Conservation (phyloP, 2,329 filamentous ascomycete genomes). For the Claviceps quebecensis region DNA sequence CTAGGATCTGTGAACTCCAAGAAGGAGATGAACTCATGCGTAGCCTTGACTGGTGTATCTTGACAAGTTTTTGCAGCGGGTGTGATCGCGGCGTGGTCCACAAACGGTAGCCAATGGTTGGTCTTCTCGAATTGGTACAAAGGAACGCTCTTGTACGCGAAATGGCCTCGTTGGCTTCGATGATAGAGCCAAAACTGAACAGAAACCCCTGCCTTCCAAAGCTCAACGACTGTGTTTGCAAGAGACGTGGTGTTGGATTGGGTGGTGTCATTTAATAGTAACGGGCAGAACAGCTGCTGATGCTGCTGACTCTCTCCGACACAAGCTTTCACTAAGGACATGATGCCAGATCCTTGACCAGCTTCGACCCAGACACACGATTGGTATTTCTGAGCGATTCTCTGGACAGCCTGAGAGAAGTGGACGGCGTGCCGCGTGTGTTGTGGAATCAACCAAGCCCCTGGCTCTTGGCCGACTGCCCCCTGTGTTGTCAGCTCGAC, state of each 20-base stretch:
- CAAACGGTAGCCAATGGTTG: slow-evolving; percentile 24
- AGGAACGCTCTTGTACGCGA: slow-evolving; percentile 18
- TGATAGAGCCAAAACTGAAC: slow-evolving; percentile 25
- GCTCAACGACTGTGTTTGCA: slow-evolving; percentile 11
- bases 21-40: neutral
- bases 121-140: slow-evolving; percentile 29
- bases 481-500: slow-evolving; percentile 5
- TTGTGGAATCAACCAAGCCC: slow-evolving; percentile 12
- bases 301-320: neutral
- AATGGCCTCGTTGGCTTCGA: slow-evolving; percentile 11
- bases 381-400: slow-evolving; percentile 19
- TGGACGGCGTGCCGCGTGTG: slow-evolving; percentile 31
- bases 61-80: neutral
- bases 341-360: slow-evolving; percentile 23
- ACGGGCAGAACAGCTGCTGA: slow-evolving; percentile 2
- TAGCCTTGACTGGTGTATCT: neutral
- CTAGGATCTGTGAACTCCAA: neutral
- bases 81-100: neutral
- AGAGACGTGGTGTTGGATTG: slow-evolving; percentile 1
- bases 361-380: slow-evolving; percentile 23
- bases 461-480: neutral
- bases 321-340: slow-evolving; percentile 18
- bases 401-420: slow-evolving; percentile 27
- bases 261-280: neutral
- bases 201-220: slow-evolving; percentile 26